A percentile compares a stretch with the other conserved stretches of the same genome.
Evolutionary conservation across 257 asterid species (phyloP).

Genomic region (Solanum verrucosum): DNA sequence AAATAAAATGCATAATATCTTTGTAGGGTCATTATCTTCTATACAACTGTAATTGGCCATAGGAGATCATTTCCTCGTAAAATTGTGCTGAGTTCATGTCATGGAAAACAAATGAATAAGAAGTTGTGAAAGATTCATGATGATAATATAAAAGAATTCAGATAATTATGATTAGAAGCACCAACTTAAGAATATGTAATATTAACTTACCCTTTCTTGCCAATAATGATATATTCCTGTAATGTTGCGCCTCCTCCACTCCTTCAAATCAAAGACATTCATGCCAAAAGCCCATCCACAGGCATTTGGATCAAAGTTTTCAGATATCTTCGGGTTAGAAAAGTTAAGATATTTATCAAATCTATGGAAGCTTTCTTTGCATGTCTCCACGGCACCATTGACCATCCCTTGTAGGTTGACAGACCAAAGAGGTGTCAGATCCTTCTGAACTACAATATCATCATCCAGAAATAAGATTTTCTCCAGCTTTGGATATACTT

Average conservation of each 20-base stretch:
- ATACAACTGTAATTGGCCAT: background rate
- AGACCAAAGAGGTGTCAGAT: slow-evolving; percentile 83
- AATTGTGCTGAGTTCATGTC: background rate
- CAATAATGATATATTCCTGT: slow-evolving; percentile 91
- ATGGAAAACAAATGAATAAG: background rate
- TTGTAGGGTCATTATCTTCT: background rate
- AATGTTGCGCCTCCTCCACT: slow-evolving; percentile 81
- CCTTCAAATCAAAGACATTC: slow-evolving; percentile 80
- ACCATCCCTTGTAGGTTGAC: slow-evolving; percentile 83
- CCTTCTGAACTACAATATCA: slow-evolving; percentile 93
- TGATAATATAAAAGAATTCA: background rate
- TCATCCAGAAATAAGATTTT: slow-evolving; percentile 86
- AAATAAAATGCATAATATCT: background rate
- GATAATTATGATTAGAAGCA: background rate
- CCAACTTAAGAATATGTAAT: background rate
- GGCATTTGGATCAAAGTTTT: slow-evolving; percentile 74
- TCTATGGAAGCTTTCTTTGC: slow-evolving; percentile 96
- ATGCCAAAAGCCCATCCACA: slow-evolving; percentile 99
- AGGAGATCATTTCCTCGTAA: background rate
- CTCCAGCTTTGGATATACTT: slow-evolving; percentile 81
- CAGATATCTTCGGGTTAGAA: slow-evolving; percentile 75
- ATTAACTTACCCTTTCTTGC: slow-evolving; percentile 63
- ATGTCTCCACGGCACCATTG: slow-evolving; percentile 91
- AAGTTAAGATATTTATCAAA: slow-evolving; percentile 88
- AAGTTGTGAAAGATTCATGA: background rate